Base-by-base conservation (phyloP, 495 filamentous ascomycete species). In the Corynascus novoguineensis region DNA sequence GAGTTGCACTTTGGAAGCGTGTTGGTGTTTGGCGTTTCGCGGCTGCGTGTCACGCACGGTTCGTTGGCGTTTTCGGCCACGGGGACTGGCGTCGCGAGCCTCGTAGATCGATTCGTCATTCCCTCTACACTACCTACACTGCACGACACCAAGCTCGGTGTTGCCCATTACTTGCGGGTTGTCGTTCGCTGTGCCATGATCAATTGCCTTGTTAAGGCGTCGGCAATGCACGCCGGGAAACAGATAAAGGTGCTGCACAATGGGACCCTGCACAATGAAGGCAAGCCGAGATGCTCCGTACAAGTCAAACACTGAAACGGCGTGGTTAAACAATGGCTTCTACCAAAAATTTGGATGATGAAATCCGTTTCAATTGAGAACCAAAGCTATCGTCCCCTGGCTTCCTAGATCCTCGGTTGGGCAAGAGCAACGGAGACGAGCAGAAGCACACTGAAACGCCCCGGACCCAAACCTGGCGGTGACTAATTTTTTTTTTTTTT, bases 1-100 rank as follows among this genome's bases (percentile, higher is more conserved):
- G 63, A 57, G 62, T 65, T 48, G 62, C 65, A 68, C 56, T 55
- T 58, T 40, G 50, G 51, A 29, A 29, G 27, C 14, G 37, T 29
- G 37, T 42, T 53, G 31, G 42, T 21, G 44, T 40, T 50, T 15
- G 11, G 22, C 53, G 38, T 37, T 35, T 12, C 42, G 29, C 42
- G 19, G 19, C 11, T 54, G 55, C 55, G 55, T 32, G 55, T 50
- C 54, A 37, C 44, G 54, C 54, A 37, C 44, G 54, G 32, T 47
- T 37, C 11, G 29, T 59, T 22, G 47, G 47, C 28, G 27, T 52
- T 7, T 34, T 15, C 31, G 31, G 31, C 19, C 14, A 11, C 38
- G 24, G 35, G 25, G 22, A n/a, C 29, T 45, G 48, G 40, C 29
- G n/a, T n/a, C n/a, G 47, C 29, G 47, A 40, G 28, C 12, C 29